Evolutionary conservation across 1,284 basidiomycete genomes (phyloP), one percentile per base, ranked within the genome.

Genomic region (Termitomyces sp.): DNA sequence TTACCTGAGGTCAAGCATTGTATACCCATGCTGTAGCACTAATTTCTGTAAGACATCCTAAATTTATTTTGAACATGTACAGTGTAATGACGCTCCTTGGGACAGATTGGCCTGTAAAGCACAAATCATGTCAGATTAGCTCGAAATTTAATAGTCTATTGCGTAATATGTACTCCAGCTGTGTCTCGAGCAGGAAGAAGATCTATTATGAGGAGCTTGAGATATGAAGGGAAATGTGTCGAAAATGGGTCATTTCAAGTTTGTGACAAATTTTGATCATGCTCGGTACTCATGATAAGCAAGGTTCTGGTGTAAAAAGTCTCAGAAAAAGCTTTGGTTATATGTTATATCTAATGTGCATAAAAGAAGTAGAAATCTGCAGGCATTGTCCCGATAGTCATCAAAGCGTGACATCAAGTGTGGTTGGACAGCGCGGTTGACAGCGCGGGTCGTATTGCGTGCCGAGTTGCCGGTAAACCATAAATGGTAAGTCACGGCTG

Each of bases 21-120:
- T 40, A 56, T 51, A 55, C 53, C 52, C 39, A 56, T 24, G 41
- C 10, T 55, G 54, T 51, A 62, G 39, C 34, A 50, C 13, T 41
- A 15, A 2, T 45, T 10, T 26, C 3, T 26, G 28, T 44, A 17
- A 17, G n/a, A 10, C 4, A 44, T 48, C n/a, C 9, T 17, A 15
- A 24, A n/a, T 10, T 12, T 9, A 21, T 21, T 1, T 33, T 34
- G 6, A 19, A 9, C 24, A 8, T 36, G 33, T 26, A n/a, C n/a
- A n/a, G n/a, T n/a, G n/a, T n/a, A n/a, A n/a, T n/a, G n/a, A n/a
- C n/a, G n/a, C n/a, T n/a, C n/a, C n/a, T 28, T 28, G 26, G 26
- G 26, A 28, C 26, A 28, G 6, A 3, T 28, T 28, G 26, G 6
- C 26, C 3, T 28, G n/a, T n/a, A n/a, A n/a, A n/a, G n/a, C n/a